Evolutionary conservation across 352 stramenopile species (phyloP), one percentile per base, ranked within the genome.

Genomic region (Phytophthora colocasiae): DNA sequence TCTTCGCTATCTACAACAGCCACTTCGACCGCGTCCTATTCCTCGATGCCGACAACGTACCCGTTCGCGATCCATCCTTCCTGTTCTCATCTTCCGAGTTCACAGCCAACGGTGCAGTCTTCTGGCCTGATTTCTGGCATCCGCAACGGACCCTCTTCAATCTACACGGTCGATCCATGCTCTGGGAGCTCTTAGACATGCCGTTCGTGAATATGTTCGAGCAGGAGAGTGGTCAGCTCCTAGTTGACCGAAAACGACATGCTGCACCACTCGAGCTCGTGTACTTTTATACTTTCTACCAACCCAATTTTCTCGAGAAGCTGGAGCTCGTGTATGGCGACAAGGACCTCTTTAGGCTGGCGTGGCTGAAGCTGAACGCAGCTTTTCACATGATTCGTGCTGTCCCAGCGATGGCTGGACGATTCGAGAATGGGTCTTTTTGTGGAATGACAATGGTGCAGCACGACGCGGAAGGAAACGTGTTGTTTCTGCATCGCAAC

Each of bases 71-170:
- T 32, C 77, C 77, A 32, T 80, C 58, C 3, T 83, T 78, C 24
- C 46, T 88, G 12, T 88, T 88, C 68, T 34, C 58, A 6, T 55
- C 53, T 0, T 15, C 15, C 0, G 75, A 78, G 52, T 88, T 82
- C 27, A 32, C 47, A 19, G 17, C 50, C 6, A 76, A 58, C 0
- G 77, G 75, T 6, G 78, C 82, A 11, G 24, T 91, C 1, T 89
- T 91, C 36, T 91, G 80, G 80, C 81, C 77, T 3, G 81, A 87
- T 41, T 86, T 85, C 50, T 90, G 76, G 76, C 77, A 89, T 22
- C 74, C 77, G 7, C 53, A 26, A 31, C 68, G 72, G 50, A 75
- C 77, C 2, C 77, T 85, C 12, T 85, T 84, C 56, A 87, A 87
- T 51, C 54, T 87, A 22, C 71, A 87, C 48, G 64, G 58, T 17